phyloP scores from a whole-genome alignment of 1,284 basidiomycete genomes.

The Anthracocystis panici-leucophaei region DNA sequence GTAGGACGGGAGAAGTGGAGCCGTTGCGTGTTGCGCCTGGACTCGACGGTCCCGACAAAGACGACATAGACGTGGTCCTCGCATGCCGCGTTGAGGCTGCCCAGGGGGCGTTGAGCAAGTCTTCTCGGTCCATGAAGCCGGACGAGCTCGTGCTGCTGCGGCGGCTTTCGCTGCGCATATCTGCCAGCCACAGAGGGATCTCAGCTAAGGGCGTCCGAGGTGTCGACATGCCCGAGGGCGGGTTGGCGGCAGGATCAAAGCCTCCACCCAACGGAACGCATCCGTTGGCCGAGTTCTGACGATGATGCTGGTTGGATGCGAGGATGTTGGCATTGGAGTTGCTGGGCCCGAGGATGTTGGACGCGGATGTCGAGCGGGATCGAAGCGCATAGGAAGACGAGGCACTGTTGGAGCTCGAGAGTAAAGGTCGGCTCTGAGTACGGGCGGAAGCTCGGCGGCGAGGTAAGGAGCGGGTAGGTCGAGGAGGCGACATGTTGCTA shows the following conservation, averaged over 20 bases:
- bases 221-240: conserved; percentile 42
- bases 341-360: conserved; percentile 31
- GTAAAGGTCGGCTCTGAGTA: conserved; percentile 32
- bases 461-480: conserved; percentile 40
- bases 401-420: conserved; percentile 33
- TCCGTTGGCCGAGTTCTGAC: conserved; percentile 22
- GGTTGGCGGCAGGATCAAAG: conserved; percentile 30
- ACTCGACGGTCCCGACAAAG: conserved; percentile 34
- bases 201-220: conserved; percentile 48
- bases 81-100: conserved; percentile 25
- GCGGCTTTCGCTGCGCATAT: conserved; percentile 51
- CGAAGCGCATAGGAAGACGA: conserved; percentile 35
- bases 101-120: conserved; percentile 23
- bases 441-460: conserved; percentile 40
- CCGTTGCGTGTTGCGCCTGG: conserved; percentile 35
- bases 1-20: conserved; percentile 32
- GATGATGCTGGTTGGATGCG: conserved; percentile 29
- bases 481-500: conserved; percentile 50
- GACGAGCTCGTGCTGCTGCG: conserved; percentile 38
- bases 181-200: conserved; percentile 51
- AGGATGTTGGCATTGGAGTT: conserved; percentile 48
- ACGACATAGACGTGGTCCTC: conserved; percentile 31
- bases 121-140: conserved; percentile 39
- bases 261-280: conserved; percentile 26
- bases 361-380: conserved; percentile 34